Evolutionary conservation across 768 basidiomycete species (phyloP).

Genomic region (Guyanaporus albipodus): DNA sequence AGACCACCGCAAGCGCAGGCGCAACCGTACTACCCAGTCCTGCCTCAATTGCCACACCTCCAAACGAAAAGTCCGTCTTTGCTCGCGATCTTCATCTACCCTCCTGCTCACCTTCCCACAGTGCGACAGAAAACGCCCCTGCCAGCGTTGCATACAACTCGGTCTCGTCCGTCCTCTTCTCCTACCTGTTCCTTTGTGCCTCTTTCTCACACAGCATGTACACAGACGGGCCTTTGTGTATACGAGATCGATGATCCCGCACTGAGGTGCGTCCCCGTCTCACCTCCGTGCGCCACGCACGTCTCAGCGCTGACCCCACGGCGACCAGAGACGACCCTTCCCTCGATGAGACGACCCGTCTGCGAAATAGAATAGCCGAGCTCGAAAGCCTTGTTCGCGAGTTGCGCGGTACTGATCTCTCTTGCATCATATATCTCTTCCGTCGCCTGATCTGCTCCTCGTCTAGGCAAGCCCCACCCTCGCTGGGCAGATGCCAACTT

Average conservation of each 20-base stretch:
- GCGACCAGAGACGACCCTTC: slow-evolving; percentile 83
- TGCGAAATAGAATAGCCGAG: slow-evolving; percentile 86
- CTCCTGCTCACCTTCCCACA: slow-evolving; percentile 9
- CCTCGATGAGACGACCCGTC: slow-evolving; percentile 80
- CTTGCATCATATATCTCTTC: slow-evolving; percentile 6
- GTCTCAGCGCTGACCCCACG: too few relatives aligned
- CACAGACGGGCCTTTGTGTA: slow-evolving; percentile 86
- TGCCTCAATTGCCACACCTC: slow-evolving; percentile 89
- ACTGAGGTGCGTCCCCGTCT: slow-evolving; percentile 46
- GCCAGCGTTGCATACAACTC: slow-evolving; percentile 85
- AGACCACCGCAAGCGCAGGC: slow-evolving; percentile 77
- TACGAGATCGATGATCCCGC: slow-evolving; percentile 93
- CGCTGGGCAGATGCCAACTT: slow-evolving; percentile 81
- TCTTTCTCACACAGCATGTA: slow-evolving; percentile 5
- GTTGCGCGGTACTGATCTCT: slow-evolving; percentile 56
- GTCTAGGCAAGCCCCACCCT: slow-evolving; percentile 77
- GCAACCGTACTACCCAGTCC: slow-evolving; percentile 90
- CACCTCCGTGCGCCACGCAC: neutral
- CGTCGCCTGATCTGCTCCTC: slow-evolving; percentile 8
- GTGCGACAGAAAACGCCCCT: slow-evolving; percentile 92
- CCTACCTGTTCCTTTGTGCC: neutral
- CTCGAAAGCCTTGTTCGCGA: slow-evolving; percentile 90
- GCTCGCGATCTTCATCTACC: neutral
- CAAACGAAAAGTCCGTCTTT: slow-evolving; percentile 72
- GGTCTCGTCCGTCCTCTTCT: slow-evolving; percentile 56